Evolutionary conservation across 2,329 filamentous ascomycete genomes (phyloP).

Genomic region (Talaromyces atroroseus): DNA sequence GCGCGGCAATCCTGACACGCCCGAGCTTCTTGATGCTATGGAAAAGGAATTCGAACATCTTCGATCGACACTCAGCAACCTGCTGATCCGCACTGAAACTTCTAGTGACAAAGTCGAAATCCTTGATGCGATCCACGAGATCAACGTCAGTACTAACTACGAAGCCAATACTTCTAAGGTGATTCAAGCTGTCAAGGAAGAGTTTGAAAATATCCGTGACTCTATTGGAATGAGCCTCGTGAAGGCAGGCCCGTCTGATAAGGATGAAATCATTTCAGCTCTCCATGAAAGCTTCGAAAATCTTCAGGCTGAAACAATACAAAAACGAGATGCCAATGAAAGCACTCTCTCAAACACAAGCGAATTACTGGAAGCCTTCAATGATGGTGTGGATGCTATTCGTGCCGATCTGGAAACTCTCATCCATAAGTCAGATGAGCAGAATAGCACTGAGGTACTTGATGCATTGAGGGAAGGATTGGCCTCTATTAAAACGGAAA

Average conservation of each 20-base stretch:
- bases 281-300: conserved; percentile 40
- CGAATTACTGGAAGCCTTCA: conserved; percentile 57
- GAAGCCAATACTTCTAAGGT: conserved; percentile 29
- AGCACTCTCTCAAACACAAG: conserved; percentile 49
- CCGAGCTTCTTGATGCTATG: conserved; percentile 65
- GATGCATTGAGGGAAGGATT: conserved; percentile 82
- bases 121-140: conserved; percentile 54
- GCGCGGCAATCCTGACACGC: conserved; percentile 51
- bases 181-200: conserved; percentile 49
- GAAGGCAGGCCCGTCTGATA: conserved; percentile 44
- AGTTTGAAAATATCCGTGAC: conserved; percentile 58
- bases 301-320: conserved; percentile 47
- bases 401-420: conserved; percentile 70
- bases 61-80: conserved; percentile 68
- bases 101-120: conserved; percentile 56
- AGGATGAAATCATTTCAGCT: conserved; percentile 60
- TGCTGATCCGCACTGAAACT: conserved; percentile 58
- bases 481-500: conserved; percentile 67
- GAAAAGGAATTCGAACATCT: conserved; percentile 78
- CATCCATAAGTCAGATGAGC: conserved; percentile 70
- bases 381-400: conserved; percentile 68
- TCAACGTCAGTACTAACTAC: conserved; percentile 25
- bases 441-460: conserved; percentile 84
- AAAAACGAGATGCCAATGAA: conserved; percentile 45
- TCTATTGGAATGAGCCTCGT: conserved; percentile 50